Conservation (phyloP, 2,329 filamentous ascomycete genomes). For the Beauveria sp. region DNA sequence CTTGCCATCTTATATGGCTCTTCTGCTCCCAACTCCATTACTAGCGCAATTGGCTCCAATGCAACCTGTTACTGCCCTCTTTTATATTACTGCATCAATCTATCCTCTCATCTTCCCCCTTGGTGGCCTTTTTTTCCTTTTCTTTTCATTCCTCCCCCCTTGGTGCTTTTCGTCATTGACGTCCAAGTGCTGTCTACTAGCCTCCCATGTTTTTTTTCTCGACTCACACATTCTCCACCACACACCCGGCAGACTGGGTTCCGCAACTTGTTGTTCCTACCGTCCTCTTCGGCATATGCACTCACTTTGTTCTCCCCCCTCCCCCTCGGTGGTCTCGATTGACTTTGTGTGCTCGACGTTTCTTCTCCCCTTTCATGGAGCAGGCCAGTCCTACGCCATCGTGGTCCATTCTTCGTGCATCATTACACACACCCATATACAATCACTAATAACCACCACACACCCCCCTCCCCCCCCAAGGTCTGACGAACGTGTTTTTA, state of each 20-base stretch:
- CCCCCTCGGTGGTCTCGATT: not conserved
- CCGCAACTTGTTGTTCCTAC: conserved; percentile 3
- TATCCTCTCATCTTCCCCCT: too few relatives aligned
- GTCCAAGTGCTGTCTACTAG: too few relatives aligned
- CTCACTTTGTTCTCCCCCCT: conserved; percentile 7
- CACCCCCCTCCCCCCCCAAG: not conserved
- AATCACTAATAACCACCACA: not conserved
- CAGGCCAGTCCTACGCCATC: not conserved
- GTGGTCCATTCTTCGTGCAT: not conserved
- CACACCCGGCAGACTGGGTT: not conserved
- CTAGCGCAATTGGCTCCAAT: too few relatives aligned
- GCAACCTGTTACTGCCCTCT: too few relatives aligned
- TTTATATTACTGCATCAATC: too few relatives aligned
- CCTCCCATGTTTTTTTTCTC: not conserved
- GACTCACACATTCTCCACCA: not conserved
- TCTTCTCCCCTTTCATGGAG: not conserved
- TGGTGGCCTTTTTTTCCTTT: too few relatives aligned
- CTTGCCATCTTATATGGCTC: too few relatives aligned
- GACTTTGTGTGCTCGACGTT: not conserved
- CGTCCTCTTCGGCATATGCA: not conserved
- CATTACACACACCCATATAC: not conserved
- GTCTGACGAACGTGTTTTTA: not conserved
- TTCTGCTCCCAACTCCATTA: too few relatives aligned
- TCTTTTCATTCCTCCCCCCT: too few relatives aligned
- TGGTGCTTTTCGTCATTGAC: too few relatives aligned